Percentiles rank a stretch among this genome's conserved stretches.
Evolutionary conservation across 495 filamentous ascomycete species (phyloP).

Genomic region (Trichoderma parareesei): DNA sequence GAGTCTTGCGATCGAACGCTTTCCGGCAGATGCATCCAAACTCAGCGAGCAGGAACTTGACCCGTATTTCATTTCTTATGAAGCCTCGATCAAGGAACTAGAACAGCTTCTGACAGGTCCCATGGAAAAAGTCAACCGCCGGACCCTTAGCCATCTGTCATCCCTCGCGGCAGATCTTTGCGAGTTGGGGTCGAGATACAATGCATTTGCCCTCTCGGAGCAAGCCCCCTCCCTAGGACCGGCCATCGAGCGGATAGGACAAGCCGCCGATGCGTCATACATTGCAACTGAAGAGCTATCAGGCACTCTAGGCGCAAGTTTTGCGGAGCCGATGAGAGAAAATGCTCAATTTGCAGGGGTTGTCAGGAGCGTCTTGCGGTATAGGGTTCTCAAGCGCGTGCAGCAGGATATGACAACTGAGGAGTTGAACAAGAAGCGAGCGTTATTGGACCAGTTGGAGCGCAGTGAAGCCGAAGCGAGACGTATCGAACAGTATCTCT

Average conservation of each 20-base stretch:
- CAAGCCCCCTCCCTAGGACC: constrained; percentile 79
- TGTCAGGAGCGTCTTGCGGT: constrained; percentile 78
- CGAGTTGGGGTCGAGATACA: constrained; percentile 87
- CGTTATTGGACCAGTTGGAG: constrained; percentile 73
- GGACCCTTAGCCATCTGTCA: constrained; percentile 76
- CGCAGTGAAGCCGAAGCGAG: constrained; percentile 83
- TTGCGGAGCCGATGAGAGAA: constrained; percentile 95
- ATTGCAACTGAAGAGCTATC: constrained; percentile 92
- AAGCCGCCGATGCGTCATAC: constrained; percentile 92
- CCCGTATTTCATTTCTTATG: constrained; percentile 89
- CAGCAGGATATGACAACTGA: constrained; percentile 97
- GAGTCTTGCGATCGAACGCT: constrained; percentile 56
- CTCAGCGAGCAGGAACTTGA: constrained; percentile 86
- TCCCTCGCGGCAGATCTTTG: constrained; percentile 78
- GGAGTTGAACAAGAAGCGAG: constrained; percentile 73
- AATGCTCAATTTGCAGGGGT: constrained; percentile 95
- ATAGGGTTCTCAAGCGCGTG: constrained; percentile 82
- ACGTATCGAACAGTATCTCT: constrained; percentile 86
- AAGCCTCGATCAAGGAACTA: constrained; percentile 77
- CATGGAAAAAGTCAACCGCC: constrained; percentile 90
- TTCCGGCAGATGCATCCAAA: constrained; percentile 68
- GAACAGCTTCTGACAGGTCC: constrained; percentile 80
- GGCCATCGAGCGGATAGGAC: constrained; percentile 88
- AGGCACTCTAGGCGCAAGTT: constrained; percentile 70
- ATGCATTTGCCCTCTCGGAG: constrained; percentile 94